Percentiles rank a stretch among this genome's conserved stretches.
phyloP scores from a whole-genome alignment of 768 basidiomycete species.

The Austroboletus festivus region DNA sequence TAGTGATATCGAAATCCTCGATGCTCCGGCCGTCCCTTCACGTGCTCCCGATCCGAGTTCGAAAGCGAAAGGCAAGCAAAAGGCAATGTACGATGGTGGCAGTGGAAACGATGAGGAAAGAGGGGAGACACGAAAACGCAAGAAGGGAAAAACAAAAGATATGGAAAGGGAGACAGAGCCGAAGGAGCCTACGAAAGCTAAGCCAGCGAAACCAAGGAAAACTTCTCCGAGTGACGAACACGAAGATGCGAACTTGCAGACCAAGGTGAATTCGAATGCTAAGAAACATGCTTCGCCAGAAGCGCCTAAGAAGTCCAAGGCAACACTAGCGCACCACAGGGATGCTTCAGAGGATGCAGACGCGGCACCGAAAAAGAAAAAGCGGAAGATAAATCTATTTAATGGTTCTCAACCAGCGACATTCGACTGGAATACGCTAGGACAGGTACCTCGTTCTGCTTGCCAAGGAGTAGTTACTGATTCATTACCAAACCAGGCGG shows the following conservation, averaged over 20 bases:
- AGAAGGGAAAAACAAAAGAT: constrained; percentile 17
- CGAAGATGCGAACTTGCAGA: constrained; percentile 12
- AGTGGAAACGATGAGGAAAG: constrained; percentile 14
- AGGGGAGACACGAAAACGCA: constrained; percentile 29
- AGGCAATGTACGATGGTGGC: constrained; percentile 22
- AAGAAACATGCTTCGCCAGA: constrained; percentile 22
- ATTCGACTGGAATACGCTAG: constrained; percentile 45
- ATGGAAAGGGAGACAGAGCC: constrained; percentile 12
- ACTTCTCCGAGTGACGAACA: constrained; percentile 16
- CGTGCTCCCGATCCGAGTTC: constrained; percentile 21
- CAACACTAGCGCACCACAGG: constrained; percentile 11
- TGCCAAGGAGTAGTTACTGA: not conserved
- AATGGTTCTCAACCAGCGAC: constrained; percentile 38
- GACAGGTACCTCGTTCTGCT: constrained; percentile 30
- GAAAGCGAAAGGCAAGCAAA: constrained; percentile 41
- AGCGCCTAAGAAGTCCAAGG: constrained; percentile 20
- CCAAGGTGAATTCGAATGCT: constrained; percentile 13
- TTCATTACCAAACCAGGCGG: constrained; percentile 24
- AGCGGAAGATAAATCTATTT: constrained; percentile 67
- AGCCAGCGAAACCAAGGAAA: constrained; percentile 25
- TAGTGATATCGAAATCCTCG: constrained; percentile 33
- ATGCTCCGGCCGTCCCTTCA: constrained; percentile 6
- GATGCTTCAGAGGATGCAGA: constrained; percentile 23
- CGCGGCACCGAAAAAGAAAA: constrained; percentile 56
- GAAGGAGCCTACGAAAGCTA: constrained; percentile 30